Base-by-base conservation (phyloP, 169 alveolate genomes). In the Eimeria sp. region DNA sequence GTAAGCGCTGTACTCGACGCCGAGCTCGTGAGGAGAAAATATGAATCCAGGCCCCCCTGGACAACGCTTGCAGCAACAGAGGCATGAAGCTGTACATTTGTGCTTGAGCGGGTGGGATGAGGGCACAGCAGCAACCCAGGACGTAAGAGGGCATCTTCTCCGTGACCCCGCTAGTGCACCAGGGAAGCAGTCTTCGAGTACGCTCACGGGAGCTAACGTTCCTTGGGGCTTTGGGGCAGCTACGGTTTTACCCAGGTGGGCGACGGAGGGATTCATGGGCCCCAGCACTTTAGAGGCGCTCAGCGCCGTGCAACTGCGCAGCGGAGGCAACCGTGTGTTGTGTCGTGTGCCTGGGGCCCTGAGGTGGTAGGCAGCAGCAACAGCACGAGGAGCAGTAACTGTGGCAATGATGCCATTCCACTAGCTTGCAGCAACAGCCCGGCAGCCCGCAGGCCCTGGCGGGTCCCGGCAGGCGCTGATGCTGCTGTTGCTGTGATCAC, bases 21-120 rank as follows among this genome's bases (percentile, higher is more conserved):
- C 1, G 76, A 57, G 63, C 80, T 61, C 3, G 82, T 86, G n/a
- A 34, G 93, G 22, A 25, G 65, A n/a, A 86, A 86, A n/a, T 86
- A 86, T 14, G 93, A 86, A 13, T 7, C 58, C 27, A 57, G 93
- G 43, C 61, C 93, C 65, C 63, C 88, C 20, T 78, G 88, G 88
- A 78, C 88, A 4, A 43, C 88, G 13, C 43, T 78, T 6, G 63
- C 88, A 47, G 22, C 63, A 20, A 49, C 88, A 49, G 58, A 78
- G 88, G 82, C 82, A 2, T 67, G 27, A 30, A 30, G 22, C 5
- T n/a, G 22, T 10, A 10, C 11, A 30, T 40, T 58, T 11, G 0
- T 58, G 70, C 27, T 0, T 5, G 40, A 5, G 5, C 75, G 5
- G 43, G 20, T 6, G 5, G n/a, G 30, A 40, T 9, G 75, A 40